phyloP scores from a whole-genome alignment of 441 rosid species.

The Pelargonium myrrhifolium region DNA sequence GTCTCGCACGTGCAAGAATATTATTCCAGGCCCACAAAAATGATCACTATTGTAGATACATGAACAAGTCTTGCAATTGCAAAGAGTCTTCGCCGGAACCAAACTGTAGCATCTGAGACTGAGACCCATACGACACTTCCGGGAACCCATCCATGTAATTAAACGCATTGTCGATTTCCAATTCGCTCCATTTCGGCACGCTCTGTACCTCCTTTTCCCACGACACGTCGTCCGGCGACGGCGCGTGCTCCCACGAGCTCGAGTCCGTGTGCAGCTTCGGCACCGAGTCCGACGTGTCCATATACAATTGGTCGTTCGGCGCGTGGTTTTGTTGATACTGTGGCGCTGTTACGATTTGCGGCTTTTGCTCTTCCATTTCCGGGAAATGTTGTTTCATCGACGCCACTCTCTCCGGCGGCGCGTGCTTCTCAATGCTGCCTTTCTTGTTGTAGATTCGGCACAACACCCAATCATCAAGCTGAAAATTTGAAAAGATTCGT shows the following conservation, averaged over 20 bases:
- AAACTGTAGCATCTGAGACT: too few relatives aligned
- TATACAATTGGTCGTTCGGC: neutral
- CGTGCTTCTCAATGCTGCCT: neutral
- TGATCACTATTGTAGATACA: too few relatives aligned
- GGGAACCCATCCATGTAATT: too few relatives aligned
- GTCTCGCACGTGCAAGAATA: too few relatives aligned
- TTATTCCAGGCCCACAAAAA: too few relatives aligned
- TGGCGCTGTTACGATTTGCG: neutral
- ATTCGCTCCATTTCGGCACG: neutral
- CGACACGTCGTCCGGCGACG: neutral
- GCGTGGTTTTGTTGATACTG: neutral
- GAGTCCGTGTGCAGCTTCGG: neutral
- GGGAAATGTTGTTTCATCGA: neutral
- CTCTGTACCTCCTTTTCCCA: conserved; percentile 3
- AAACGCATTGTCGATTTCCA: neutral
- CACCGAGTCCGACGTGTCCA: neutral
- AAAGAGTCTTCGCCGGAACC: too few relatives aligned
- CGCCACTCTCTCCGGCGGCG: neutral
- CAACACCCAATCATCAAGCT: neutral
- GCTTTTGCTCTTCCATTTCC: neutral
- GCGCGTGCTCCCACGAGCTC: neutral
- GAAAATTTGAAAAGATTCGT: neutral
- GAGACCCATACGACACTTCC: too few relatives aligned
- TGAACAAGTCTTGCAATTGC: too few relatives aligned
- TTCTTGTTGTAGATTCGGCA: neutral